Percentiles rank a stretch among this genome's conserved stretches.
These are phyloP conservation scores for Scytalidium sp. DNA, from an alignment of 2,329 filamentous ascomycete species.

Conservation along the genomic window DNA sequence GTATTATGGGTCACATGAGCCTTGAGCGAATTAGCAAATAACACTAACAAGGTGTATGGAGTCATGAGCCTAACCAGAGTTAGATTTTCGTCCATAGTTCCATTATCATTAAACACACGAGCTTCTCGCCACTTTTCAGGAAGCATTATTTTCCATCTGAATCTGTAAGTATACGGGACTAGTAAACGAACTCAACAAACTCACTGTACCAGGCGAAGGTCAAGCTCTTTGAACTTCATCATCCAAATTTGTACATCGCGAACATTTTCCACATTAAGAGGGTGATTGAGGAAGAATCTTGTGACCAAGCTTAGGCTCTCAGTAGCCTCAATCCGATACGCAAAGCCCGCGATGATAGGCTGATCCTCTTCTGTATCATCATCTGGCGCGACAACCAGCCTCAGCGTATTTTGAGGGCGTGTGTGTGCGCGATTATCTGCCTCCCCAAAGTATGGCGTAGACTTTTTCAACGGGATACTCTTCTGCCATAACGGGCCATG, in stretches of 20 bases:
- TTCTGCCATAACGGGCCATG: conserved; percentile 26
- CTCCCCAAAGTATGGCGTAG: conserved; percentile 30
- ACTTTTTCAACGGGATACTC: conserved; percentile 31
- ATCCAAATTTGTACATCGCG: conserved; percentile 40
- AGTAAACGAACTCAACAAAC: not conserved
- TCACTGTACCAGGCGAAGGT: conserved; percentile 41
- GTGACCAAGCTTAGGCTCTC: conserved; percentile 39
- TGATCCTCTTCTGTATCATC: conserved; percentile 2
- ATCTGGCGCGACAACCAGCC: conserved; percentile 12
- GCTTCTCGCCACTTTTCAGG: conserved; percentile 40
- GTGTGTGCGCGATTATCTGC: conserved; percentile 32
- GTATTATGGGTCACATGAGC: no score
- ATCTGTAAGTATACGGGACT: not conserved
- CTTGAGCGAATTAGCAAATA: no score
- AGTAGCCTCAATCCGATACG: conserved; percentile 31
- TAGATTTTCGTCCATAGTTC: no score
- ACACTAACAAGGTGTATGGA: no score
- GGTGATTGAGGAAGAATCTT: conserved; percentile 42
- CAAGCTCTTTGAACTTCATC: conserved; percentile 44
- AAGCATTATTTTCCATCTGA: conserved; percentile 43
- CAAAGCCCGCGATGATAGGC: conserved; percentile 20
- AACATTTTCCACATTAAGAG: conserved; percentile 34
- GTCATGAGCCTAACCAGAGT: no score
- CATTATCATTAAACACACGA: no score
- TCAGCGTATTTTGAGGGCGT: conserved; percentile 23